phyloP scores from a whole-genome alignment of 2,329 filamentous ascomycete species.

The Acephala macrosclerotiorum region DNA sequence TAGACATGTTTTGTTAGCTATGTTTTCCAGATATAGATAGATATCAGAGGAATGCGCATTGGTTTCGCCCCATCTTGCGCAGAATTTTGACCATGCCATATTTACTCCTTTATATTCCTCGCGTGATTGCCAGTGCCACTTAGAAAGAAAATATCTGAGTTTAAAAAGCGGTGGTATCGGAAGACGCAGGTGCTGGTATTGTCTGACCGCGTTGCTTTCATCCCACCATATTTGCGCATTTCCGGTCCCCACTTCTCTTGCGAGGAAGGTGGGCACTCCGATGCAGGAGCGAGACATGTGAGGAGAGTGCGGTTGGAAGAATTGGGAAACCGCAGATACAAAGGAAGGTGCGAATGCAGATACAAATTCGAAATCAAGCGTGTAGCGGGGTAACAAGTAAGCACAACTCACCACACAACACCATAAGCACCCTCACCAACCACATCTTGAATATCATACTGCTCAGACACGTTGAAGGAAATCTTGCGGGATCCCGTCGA shows the following conservation, averaged over 20 bases:
- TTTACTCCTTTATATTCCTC: no score
- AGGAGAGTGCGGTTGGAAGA: background rate
- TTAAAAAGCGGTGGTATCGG: no score
- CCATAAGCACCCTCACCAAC: conserved; percentile 98
- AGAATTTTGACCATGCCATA: background rate
- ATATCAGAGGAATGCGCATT: background rate
- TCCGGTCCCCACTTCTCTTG: no score
- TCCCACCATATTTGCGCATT: no score
- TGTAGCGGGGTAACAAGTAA: conserved; percentile 18
- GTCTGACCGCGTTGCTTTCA: no score
- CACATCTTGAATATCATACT: conserved; percentile 99
- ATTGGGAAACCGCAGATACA: no score
- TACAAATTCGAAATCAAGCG: background rate
- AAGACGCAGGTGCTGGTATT: background rate
- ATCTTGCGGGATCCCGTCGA: conserved; percentile 83
- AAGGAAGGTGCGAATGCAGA: background rate
- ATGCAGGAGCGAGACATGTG: background rate
- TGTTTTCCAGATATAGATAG: background rate
- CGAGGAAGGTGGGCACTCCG: no score
- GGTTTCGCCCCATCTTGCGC: background rate
- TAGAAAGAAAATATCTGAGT: background rate
- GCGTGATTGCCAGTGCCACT: no score
- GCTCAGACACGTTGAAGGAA: conserved; percentile 99
- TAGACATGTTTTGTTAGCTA: background rate
- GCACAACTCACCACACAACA: conserved; percentile 84